These are phyloP conservation scores for Arxiozyma slooffiae DNA, from an alignment of 1,139 yeast genomes.

Conservation along the genomic window DNA sequence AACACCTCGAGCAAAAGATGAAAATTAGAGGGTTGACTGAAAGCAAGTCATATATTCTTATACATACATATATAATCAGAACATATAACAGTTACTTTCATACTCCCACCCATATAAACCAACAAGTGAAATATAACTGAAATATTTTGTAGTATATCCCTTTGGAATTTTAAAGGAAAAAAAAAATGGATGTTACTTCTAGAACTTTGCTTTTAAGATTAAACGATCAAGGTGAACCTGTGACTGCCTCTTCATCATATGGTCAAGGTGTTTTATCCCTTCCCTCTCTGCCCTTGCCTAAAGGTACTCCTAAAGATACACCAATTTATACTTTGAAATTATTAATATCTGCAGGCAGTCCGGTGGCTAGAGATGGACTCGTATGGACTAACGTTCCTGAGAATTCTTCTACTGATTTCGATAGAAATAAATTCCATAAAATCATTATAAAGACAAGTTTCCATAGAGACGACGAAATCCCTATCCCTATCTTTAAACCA, in stretches of 20 bases:
- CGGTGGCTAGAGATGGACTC: constrained; percentile 58
- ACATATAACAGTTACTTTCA: too few species aligned
- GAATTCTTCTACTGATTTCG: constrained; percentile 36
- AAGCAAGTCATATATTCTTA: too few species aligned
- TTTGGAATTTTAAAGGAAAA: not conserved
- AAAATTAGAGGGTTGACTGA: too few species aligned
- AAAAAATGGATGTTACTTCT: not conserved
- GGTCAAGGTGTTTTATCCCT: constrained; percentile 55
- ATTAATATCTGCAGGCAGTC: constrained; percentile 64
- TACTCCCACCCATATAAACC: too few species aligned
- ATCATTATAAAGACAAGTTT: constrained; percentile 42
- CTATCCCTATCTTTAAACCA: constrained; percentile 55
- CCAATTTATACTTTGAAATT: constrained; percentile 49
- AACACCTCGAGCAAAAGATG: too few species aligned
- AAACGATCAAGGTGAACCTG: constrained; percentile 48
- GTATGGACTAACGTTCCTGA: constrained; percentile 71
- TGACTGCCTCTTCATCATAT: constrained; percentile 30
- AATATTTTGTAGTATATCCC: too few species aligned
- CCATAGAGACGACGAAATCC: constrained; percentile 51
- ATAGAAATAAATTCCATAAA: constrained; percentile 46
- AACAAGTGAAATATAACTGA: too few species aligned
- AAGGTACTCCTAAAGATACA: constrained; percentile 34
- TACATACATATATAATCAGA: too few species aligned
- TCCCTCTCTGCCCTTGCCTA: constrained; percentile 47
- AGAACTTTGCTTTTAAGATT: constrained; percentile 41